Conservation (phyloP, 495 filamentous ascomycete species). For the Sordaria brevicollis region DNA sequence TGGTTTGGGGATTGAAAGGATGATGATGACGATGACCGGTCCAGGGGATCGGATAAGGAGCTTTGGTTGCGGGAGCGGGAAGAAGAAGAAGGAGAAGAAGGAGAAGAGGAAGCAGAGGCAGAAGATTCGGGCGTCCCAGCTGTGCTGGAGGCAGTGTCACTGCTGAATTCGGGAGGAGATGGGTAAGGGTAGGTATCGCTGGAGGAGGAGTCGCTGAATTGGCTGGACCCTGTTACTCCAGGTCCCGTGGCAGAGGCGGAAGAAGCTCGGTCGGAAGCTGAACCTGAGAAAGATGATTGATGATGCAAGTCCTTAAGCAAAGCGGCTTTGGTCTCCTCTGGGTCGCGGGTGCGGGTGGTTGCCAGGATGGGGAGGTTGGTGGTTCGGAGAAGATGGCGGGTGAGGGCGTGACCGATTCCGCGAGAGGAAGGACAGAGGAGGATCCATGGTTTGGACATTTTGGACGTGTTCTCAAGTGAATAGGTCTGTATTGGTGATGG, state of each 20-base stretch:
- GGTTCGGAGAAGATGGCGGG: conserved; percentile 52
- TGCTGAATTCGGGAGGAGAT: not conserved
- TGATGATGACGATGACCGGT: conserved; percentile 28
- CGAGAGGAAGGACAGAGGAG: conserved; percentile 56
- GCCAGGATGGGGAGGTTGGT: conserved; percentile 62
- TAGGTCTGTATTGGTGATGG: no score
- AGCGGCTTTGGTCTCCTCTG: conserved; percentile 33
- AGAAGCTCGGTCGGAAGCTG: not conserved
- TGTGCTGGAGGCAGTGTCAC: not conserved
- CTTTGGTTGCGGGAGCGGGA: conserved; percentile 9
- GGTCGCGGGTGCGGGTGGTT: conserved; percentile 48
- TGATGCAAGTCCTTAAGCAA: conserved; percentile 45
- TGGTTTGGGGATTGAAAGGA: conserved; percentile 15
- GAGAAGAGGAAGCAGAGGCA: not conserved
- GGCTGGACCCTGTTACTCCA: not conserved
- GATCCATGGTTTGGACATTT: conserved; percentile 30
- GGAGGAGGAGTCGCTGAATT: not conserved
- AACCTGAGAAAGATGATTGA: not conserved
- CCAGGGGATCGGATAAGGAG: conserved; percentile 44
- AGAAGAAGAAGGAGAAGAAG: not conserved
- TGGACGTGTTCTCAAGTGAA: not conserved
- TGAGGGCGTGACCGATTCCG: conserved; percentile 64
- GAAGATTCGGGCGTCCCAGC: not conserved
- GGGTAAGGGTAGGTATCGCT: not conserved
- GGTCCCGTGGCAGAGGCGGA: not conserved